phyloP scores from a whole-genome alignment of 352 stramenopile genomes.

The Plasmopara muralis region DNA sequence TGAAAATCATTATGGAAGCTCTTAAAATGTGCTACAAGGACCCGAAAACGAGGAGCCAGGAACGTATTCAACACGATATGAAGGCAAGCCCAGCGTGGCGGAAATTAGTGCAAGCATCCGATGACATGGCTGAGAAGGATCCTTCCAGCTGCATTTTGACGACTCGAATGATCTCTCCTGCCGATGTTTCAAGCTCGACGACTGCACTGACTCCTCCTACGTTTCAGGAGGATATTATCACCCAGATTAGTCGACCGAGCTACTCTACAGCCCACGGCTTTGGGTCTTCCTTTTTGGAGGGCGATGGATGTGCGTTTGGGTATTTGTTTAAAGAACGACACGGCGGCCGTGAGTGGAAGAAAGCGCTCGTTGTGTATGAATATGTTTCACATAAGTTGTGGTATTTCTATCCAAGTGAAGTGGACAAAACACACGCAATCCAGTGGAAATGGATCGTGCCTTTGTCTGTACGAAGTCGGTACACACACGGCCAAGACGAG shows the following conservation, averaged over 20 bases:
- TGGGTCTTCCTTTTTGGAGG: constrained; percentile 78
- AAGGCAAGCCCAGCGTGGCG: constrained; percentile 49
- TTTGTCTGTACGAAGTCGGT: constrained; percentile 59
- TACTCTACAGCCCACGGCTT: constrained; percentile 80
- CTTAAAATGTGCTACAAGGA: constrained; percentile 71
- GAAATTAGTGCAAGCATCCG: constrained; percentile 41
- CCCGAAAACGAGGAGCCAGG: constrained; percentile 65
- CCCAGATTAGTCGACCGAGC: constrained; percentile 78
- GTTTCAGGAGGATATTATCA: constrained; percentile 85
- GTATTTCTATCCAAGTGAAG: constrained; percentile 85
- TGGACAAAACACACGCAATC: constrained; percentile 74
- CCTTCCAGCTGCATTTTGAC: constrained; percentile 55
- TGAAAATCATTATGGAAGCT: constrained; percentile 79
- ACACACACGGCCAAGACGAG: constrained; percentile 82
- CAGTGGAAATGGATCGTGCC: constrained; percentile 86
- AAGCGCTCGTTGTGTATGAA: constrained; percentile 81
- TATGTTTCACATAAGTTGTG: constrained; percentile 84
- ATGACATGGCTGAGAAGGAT: constrained; percentile 41
- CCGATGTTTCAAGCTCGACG: constrained; percentile 16
- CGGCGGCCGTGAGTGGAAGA: constrained; percentile 63
- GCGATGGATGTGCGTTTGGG: constrained; percentile 77
- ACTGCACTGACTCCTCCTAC: constrained; percentile 44
- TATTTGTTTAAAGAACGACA: constrained; percentile 79
- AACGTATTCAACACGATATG: constrained; percentile 53
- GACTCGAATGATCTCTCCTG: constrained; percentile 23